Evolutionary conservation across 23 red algal species (phyloP).

Genomic region (Gracilaria vermiculophylla): DNA sequence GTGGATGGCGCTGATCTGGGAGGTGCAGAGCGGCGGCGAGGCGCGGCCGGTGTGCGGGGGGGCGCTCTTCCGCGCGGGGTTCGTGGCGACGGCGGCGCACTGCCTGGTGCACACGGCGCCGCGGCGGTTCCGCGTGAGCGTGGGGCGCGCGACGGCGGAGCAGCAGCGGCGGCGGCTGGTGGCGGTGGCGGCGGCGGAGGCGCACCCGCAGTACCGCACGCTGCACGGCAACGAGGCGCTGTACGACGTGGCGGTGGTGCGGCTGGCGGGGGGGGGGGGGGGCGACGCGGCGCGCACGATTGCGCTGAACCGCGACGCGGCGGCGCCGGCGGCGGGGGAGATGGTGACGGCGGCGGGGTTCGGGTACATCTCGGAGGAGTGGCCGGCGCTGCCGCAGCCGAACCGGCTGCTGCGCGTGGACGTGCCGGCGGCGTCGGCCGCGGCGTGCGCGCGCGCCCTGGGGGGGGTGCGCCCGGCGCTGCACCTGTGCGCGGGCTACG

Average conservation of each 20-base stretch:
- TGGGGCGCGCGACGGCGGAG: neutral
- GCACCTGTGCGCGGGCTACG: slow-evolving; percentile 65
- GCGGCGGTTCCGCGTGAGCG: neutral
- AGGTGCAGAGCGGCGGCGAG: neutral
- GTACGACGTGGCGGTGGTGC: slow-evolving; percentile 38
- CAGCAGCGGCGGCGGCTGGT: neutral
- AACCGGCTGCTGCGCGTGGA: slow-evolving; percentile 46
- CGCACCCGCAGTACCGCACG: slow-evolving; percentile 37
- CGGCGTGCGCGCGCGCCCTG: neutral
- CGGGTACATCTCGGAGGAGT: slow-evolving; percentile 46
- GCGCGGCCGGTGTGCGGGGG: slow-evolving; percentile 42
- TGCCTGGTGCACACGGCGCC: slow-evolving; percentile 27
- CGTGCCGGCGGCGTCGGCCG: slow-evolving; percentile 7
- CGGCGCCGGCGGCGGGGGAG: slow-evolving; percentile 7
- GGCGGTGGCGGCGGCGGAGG: neutral
- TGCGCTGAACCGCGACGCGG: neutral
- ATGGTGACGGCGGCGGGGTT: slow-evolving; percentile 44
- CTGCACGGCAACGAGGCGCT: slow-evolving; percentile 29
- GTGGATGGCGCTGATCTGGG: slow-evolving; percentile 65
- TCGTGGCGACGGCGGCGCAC: slow-evolving; percentile 62
- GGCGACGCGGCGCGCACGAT: neutral
- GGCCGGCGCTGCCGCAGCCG: slow-evolving; percentile 20
- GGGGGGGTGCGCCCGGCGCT: neutral
- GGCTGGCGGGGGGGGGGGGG: neutral
- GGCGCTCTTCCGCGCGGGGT: slow-evolving; percentile 13